Evolutionary conservation across 1,284 basidiomycete species (phyloP), one percentile per base, ranked within the genome.

Genomic region (Sporisorium sorghi): DNA sequence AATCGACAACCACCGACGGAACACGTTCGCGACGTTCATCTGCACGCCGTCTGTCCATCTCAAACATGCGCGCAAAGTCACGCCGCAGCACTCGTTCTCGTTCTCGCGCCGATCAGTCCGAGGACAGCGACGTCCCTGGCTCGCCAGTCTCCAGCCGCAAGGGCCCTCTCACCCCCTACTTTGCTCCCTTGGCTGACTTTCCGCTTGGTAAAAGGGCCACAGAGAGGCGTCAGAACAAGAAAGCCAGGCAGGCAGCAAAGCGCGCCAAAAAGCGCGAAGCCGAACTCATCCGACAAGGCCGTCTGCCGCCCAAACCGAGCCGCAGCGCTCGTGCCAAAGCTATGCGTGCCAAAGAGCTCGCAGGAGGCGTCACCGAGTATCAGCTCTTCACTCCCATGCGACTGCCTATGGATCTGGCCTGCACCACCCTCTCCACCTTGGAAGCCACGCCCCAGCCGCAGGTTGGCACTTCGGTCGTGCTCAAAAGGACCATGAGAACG

Each of bases 311-410:
- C 12, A 78, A 80, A 32, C 76, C 81, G 2, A 82, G 80, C 56
- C 77, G 77, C 19, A 78, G 67, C 40, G 83, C 82, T 17, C 75
- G 83, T 26, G 67, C 73, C 12, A 83, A 83, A 56, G 83, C 83
- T 14, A 64, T 76, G 32, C 67, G 73, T 11, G 71, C 81, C 12
- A 70, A 72, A 32, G 78, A 81, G 50, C 51, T 78, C 39, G 80
- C 83, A 2, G 83, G 83, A 11, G 83, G 83, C 23, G 58, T 83
- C 19, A 84, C 83, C 5, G 76, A 82, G 53, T 84, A 80, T 32
- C 80, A 77, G 23, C 66, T 84, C 19, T 83, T 80, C 59, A 79
- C 80, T 2, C 78, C 82, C 3, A 73, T 78, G 48, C 60, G 73
- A 15, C 59, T 82, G 42, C 70, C 79, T 23, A 69, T 77, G 61